Conservation (phyloP, 495 filamentous ascomycete genomes). For the Aspergillus hancockii region DNA sequence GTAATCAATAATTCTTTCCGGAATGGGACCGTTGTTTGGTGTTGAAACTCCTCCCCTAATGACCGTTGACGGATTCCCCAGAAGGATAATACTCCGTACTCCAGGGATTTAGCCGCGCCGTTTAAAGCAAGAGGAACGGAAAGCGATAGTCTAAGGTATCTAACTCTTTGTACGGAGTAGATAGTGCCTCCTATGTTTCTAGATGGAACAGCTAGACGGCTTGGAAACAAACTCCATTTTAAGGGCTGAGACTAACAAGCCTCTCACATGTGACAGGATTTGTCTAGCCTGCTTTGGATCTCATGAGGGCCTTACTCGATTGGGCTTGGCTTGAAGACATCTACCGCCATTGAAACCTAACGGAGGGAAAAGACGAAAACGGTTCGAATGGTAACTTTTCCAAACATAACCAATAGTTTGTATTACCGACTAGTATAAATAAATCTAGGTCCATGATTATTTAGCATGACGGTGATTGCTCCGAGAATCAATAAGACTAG, state of each 20-base stretch:
- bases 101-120: neutral
- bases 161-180: neutral
- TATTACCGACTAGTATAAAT: neutral
- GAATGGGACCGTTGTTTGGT: neutral
- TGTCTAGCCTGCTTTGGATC: conserved; percentile 4
- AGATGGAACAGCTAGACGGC: conserved; percentile 1
- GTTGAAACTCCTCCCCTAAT: neutral
- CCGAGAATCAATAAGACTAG: neutral
- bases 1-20: neutral
- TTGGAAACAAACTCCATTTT: neutral
- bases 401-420: neutral
- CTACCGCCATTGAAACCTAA: neutral
- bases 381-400: neutral
- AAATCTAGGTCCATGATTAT: neutral
- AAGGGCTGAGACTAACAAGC: neutral
- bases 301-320: conserved; percentile 3
- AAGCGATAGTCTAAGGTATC: no score
- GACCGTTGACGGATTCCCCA: neutral
- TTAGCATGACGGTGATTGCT: neutral
- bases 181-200: neutral
- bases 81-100: neutral
- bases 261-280: neutral
- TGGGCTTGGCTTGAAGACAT: neutral
- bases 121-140: no score
- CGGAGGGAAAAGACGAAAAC: neutral